Evolutionary conservation across 345 rosid species (phyloP).

Genomic region (Ricinus communis): DNA sequence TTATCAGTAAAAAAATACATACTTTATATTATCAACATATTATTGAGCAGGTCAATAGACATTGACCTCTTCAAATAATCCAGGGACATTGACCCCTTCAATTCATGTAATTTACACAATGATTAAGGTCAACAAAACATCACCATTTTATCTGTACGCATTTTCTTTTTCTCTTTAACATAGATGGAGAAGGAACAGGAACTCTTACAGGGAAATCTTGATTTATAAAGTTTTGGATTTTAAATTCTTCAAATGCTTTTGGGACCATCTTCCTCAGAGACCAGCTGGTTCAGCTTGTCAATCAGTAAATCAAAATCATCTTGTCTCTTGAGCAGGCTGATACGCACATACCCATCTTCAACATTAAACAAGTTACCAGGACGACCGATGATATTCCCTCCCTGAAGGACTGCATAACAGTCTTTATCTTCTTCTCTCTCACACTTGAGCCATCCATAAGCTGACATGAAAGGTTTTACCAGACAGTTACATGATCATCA

Average conservation of each 20-base stretch:
- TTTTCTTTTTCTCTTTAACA: no score
- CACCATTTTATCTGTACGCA: no score
- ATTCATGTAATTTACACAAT: no score
- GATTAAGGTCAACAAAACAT: no score
- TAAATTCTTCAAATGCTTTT: conserved; percentile 12
- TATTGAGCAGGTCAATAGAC: no score
- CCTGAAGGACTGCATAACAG: conserved; percentile 46
- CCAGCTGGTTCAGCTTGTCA: conserved; percentile 29
- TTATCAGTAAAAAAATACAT: no score
- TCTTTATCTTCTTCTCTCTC: conserved; percentile 48
- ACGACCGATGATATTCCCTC: conserved; percentile 50
- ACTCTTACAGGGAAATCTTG: no score
- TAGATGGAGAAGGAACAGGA: no score
- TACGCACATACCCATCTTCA: conserved; percentile 39
- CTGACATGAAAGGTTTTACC: conserved; percentile 26
- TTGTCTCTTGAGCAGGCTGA: conserved; percentile 53
- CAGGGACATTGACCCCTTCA: no score
- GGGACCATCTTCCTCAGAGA: conserved; percentile 27
- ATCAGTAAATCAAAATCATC: conserved; percentile 59
- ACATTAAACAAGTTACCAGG: conserved; percentile 38
- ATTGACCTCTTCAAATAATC: no score
- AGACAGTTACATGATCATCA: neutral
- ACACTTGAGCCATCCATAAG: conserved; percentile 74
- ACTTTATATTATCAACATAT: no score
- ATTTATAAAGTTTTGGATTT: no score